A percentile compares a stretch with the other conserved stretches of the same genome.
These are phyloP conservation scores for Chaetomium globosum DNA, from an alignment of 2,329 filamentous ascomycete genomes.

Conservation along the genomic window DNA sequence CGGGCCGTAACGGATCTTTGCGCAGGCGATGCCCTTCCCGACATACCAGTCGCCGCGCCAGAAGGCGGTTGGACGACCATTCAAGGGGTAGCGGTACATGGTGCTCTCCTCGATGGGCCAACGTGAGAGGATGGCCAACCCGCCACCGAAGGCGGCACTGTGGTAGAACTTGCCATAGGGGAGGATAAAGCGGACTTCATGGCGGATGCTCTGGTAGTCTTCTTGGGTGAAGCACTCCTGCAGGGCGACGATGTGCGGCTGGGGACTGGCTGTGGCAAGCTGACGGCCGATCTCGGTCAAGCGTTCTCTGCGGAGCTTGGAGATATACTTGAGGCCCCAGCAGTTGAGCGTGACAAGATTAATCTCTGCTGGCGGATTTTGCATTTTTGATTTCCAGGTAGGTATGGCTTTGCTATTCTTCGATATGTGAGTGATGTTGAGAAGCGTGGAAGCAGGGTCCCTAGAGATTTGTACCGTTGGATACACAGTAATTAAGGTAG, in stretches of 20 bases:
- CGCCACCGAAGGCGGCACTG: slow-evolving; percentile 84
- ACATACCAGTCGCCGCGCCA: slow-evolving; percentile 96
- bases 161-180: slow-evolving; percentile 94
- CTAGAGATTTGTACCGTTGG: not conserved
- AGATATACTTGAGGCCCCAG: slow-evolving; percentile 91
- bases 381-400: slow-evolving; percentile 6
- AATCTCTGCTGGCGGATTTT: slow-evolving; percentile 59
- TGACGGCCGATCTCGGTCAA: slow-evolving; percentile 81
- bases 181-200: slow-evolving; percentile 70
- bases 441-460: no score
- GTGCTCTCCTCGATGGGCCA: slow-evolving; percentile 91
- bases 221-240: slow-evolving; percentile 93
- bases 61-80: slow-evolving; percentile 90
- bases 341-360: slow-evolving; percentile 89
- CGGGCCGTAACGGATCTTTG: slow-evolving; percentile 72
- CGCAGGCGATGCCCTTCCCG: slow-evolving; percentile 88
- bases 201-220: slow-evolving; percentile 78
- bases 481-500: not conserved
- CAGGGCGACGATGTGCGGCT: slow-evolving; percentile 84
- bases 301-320: slow-evolving; percentile 74
- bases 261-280: slow-evolving; percentile 67
- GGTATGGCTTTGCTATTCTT: not conserved
- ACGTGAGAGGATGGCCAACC: slow-evolving; percentile 82
- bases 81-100: slow-evolving; percentile 87
- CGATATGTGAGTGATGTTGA: not conserved